A percentile compares a stretch with the other conserved stretches of the same genome.
Conservation (phyloP, 73 alveolate genomes). For the Stentor coeruleus region DNA sequence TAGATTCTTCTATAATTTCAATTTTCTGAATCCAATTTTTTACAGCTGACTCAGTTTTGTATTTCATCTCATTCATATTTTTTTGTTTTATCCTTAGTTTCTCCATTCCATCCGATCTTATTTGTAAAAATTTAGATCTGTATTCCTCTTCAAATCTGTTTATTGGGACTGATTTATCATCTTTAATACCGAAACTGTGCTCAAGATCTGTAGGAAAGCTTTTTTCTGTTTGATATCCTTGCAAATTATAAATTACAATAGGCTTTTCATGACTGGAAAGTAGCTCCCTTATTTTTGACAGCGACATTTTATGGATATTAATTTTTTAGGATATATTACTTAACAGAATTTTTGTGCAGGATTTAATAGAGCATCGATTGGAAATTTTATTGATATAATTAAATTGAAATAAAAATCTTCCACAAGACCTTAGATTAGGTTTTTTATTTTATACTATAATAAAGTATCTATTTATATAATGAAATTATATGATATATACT, state of each 20-base stretch:
- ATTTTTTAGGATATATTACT: no score
- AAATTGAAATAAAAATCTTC: no score
- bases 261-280: neutral
- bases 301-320: neutral
- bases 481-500: no score
- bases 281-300: neutral
- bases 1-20: neutral
- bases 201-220: neutral
- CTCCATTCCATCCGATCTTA: neutral
- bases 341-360: no score
- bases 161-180: neutral
- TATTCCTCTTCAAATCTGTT: neutral
- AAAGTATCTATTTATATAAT: no score
- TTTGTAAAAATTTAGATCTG: neutral
- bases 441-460: no score
- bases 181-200: neutral
- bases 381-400: no score
- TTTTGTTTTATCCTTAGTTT: neutral
- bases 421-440: no score
- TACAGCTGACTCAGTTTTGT: neutral
- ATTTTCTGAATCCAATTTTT: slow-evolving; percentile 1
- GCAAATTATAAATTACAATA: no score
- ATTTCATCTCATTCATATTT: neutral
- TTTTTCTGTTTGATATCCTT: neutral
- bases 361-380: no score